phyloP scores from a whole-genome alignment of 2,329 filamentous ascomycete genomes.

The Aspergillus fumigatus region DNA sequence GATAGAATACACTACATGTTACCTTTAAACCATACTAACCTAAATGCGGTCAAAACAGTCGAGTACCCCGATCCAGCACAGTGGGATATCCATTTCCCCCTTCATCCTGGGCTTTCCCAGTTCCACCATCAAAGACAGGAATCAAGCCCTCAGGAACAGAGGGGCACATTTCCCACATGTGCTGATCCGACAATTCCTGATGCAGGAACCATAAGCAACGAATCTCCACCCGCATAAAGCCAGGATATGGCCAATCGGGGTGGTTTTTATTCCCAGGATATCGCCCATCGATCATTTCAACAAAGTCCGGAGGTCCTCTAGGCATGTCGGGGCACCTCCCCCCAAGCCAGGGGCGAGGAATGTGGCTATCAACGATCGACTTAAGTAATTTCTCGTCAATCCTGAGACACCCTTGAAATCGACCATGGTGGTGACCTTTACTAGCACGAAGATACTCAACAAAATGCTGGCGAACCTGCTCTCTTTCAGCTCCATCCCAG shows the following conservation, averaged over 20 bases:
- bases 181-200: neutral
- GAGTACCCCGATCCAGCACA: too few relatives aligned
- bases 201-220: constrained; percentile 1
- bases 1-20: too few relatives aligned
- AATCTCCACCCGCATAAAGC: constrained; percentile 2
- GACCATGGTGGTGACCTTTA: neutral
- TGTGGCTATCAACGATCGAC: neutral
- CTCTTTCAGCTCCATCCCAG: neutral
- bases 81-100: too few relatives aligned
- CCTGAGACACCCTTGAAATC: neutral
- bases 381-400: neutral
- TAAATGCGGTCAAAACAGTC: too few relatives aligned
- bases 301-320: neutral
- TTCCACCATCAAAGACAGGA: constrained; percentile 3
- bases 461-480: neutral
- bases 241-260: neutral
- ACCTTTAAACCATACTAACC: too few relatives aligned
- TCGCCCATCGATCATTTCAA: neutral
- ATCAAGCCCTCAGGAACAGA: constrained; percentile 1
- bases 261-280: neutral
- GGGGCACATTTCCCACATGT: neutral
- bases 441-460: neutral
- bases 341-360: neutral
- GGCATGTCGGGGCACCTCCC: neutral
- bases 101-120: constrained; percentile 1